Evolutionary conservation across 352 stramenopile genomes (phyloP).

Genomic region (Globisporangium heterothallicum): DNA sequence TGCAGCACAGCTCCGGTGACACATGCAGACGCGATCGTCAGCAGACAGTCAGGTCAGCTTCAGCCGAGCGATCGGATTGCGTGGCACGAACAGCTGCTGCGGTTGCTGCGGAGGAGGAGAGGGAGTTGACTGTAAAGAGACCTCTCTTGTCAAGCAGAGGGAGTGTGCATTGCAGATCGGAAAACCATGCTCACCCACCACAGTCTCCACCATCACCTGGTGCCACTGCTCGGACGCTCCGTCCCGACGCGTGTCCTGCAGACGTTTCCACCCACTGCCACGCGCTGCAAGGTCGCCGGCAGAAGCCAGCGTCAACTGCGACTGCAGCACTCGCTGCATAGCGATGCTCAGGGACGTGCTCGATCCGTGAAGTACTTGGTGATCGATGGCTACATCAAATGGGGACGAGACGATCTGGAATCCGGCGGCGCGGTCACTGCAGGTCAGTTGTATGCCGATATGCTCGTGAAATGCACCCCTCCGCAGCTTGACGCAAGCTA

Average conservation of each 20-base stretch:
- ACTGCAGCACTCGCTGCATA: slow-evolving; percentile 3
- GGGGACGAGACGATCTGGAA: slow-evolving; percentile 51
- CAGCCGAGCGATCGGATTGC: neutral
- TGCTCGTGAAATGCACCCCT: slow-evolving; percentile 55
- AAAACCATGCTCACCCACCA: slow-evolving; percentile 5
- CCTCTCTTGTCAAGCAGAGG: too few relatives aligned
- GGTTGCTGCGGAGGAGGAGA: neutral
- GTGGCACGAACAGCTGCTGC: neutral
- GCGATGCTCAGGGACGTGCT: neutral
- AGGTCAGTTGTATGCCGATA: slow-evolving; percentile 62
- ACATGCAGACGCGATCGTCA: slow-evolving; percentile 11
- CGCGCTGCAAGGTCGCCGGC: neutral
- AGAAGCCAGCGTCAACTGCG: neutral
- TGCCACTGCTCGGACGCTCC: neutral
- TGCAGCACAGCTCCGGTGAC: neutral
- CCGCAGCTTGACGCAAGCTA: slow-evolving; percentile 30
- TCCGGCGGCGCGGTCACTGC: slow-evolving; percentile 58
- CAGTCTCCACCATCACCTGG: neutral
- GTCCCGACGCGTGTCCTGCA: neutral
- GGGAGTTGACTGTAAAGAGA: too few relatives aligned
- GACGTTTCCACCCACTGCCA: too few relatives aligned
- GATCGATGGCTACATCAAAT: slow-evolving; percentile 67
- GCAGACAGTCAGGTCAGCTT: neutral
- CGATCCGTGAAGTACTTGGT: slow-evolving; percentile 46
- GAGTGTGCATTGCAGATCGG: neutral